phyloP scores from a whole-genome alignment of 192 early-diverging fungal genomes.

The Podila minutissima region DNA sequence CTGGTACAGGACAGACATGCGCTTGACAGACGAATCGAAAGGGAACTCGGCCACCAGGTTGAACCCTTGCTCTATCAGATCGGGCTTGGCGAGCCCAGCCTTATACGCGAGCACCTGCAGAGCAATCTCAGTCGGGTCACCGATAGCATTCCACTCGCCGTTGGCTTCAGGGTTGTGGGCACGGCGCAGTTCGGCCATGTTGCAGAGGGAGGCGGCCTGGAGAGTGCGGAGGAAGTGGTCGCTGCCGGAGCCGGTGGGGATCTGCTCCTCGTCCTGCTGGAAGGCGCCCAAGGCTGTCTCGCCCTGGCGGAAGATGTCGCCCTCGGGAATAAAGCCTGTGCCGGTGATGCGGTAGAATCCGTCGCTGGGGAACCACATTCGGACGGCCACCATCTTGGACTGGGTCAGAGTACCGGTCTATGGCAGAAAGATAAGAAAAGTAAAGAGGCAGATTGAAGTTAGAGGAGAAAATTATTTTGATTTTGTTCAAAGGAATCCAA shows the following conservation, averaged over 20 bases:
- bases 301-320: conserved; percentile 47
- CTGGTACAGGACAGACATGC: conserved; percentile 85
- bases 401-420: conserved; percentile 89
- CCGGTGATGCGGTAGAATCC: conserved; percentile 77
- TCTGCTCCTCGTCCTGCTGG: conserved; percentile 40
- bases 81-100: conserved; percentile 74
- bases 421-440: not conserved
- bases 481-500: no score
- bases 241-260: conserved; percentile 24
- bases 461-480: no score
- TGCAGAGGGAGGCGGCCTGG: conserved; percentile 80
- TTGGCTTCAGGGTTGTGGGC: conserved; percentile 52
- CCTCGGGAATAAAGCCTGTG: conserved; percentile 67
- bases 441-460: no score
- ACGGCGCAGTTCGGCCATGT: conserved; percentile 76
- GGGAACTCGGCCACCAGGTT: conserved; percentile 67
- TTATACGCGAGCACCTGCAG: conserved; percentile 87
- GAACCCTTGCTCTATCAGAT: conserved; percentile 61
- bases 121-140: conserved; percentile 94
- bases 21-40: conserved; percentile 80
- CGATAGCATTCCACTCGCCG: conserved; percentile 75
- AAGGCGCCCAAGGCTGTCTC: conserved; percentile 41
- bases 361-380: conserved; percentile 82
- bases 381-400: conserved; percentile 90
- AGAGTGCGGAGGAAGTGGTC: conserved; percentile 58